Conservation (phyloP, 2,329 filamentous ascomycete genomes). For the Sclerotinia sclerotiorum region DNA sequence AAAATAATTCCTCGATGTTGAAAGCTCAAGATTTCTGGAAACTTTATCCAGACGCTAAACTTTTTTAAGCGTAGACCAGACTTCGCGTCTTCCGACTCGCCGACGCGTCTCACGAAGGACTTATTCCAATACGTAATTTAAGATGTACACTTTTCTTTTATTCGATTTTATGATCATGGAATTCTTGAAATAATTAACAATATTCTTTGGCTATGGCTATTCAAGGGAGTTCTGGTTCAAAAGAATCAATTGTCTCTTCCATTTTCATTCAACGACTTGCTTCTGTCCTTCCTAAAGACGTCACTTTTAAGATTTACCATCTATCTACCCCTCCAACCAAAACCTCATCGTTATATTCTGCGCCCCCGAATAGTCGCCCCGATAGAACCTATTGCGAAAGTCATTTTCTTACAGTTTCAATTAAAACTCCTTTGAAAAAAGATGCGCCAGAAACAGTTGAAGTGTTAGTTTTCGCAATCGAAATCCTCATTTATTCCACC, state of each 20-base stretch:
- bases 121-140: not conserved
- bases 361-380: conserved; percentile 68
- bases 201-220: conserved; percentile 38
- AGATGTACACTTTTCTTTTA: not conserved
- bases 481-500: conserved; percentile 85
- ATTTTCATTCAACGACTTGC: conserved; percentile 37
- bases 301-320: conserved; percentile 73
- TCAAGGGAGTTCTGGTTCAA: conserved; percentile 29
- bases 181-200: conserved; percentile 13
- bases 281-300: conserved; percentile 51
- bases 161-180: conserved; percentile 25
- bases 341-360: conserved; percentile 74
- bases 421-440: conserved; percentile 38
- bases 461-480: conserved; percentile 78
- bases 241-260: conserved; percentile 32
- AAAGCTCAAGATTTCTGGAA: conserved; percentile 24
- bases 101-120: conserved; percentile 27
- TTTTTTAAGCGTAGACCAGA: not conserved
- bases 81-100: conserved; percentile 26
- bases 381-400: conserved; percentile 84
- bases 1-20: conserved; percentile 22
- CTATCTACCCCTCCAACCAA: conserved; percentile 79
- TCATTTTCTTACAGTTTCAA: conserved; percentile 69
- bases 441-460: conserved; percentile 34
- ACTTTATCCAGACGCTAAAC: conserved; percentile 26